Conservation (phyloP, 1,284 basidiomycete species). For the Peniophora sp. region DNA sequence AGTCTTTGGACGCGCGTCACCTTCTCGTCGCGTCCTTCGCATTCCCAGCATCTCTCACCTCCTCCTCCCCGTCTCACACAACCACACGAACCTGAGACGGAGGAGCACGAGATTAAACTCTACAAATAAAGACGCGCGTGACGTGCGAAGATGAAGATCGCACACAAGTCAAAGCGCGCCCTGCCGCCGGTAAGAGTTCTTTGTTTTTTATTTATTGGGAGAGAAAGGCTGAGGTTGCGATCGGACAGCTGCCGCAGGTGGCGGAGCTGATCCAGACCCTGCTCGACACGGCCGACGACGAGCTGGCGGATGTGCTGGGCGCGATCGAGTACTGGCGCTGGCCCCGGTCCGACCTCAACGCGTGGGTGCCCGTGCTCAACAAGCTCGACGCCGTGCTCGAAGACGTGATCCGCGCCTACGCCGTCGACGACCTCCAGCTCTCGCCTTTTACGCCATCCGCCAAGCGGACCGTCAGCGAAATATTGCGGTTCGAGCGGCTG, state of each 20-base stretch:
- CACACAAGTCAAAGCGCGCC: slow-evolving; percentile 71
- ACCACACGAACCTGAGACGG: too few relatives aligned
- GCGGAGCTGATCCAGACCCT: slow-evolving; percentile 67
- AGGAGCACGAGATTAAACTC: too few relatives aligned
- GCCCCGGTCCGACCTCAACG: slow-evolving; percentile 94
- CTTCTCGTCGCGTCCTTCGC: too few relatives aligned
- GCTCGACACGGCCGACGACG: slow-evolving; percentile 54
- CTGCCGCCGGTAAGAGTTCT: slow-evolving; percentile 63
- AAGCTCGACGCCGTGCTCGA: slow-evolving; percentile 90
- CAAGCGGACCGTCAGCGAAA: slow-evolving; percentile 73
- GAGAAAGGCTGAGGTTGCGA: background rate
- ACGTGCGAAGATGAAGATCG: slow-evolving; percentile 66
- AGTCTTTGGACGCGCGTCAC: too few relatives aligned
- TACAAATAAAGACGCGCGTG: slow-evolving; percentile 22
- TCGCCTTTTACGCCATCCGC: slow-evolving; percentile 73
- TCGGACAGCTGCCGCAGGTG: slow-evolving; percentile 62
- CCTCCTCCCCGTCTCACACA: background rate
- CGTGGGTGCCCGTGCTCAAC: slow-evolving; percentile 94
- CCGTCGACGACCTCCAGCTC: slow-evolving; percentile 75
- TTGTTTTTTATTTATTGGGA: slow-evolving; percentile 17
- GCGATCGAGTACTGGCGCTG: slow-evolving; percentile 83
- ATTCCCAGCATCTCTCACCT: too few relatives aligned
- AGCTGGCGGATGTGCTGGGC: slow-evolving; percentile 55
- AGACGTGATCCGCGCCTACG: slow-evolving; percentile 76
- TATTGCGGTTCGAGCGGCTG: slow-evolving; percentile 84